These are phyloP conservation scores for Trichoderma cornu-damae DNA, from an alignment of 2,329 filamentous ascomycete genomes.

Conservation along the genomic window DNA sequence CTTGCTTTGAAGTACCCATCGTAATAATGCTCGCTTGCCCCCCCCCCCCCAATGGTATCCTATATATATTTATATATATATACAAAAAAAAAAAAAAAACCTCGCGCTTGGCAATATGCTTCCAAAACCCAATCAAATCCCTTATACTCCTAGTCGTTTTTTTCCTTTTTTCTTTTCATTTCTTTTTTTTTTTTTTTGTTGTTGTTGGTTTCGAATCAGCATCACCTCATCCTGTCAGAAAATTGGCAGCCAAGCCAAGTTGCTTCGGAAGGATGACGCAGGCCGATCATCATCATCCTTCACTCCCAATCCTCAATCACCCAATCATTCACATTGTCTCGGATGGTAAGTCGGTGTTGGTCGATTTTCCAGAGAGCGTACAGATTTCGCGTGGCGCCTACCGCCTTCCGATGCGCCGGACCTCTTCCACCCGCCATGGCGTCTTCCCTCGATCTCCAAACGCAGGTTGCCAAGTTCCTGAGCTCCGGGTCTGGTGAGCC, in stretches of 20 bases:
- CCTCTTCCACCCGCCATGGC: slow-evolving; percentile 55
- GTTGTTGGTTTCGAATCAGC: background rate
- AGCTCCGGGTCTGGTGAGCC: slow-evolving; percentile 64
- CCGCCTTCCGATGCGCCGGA: slow-evolving; percentile 60
- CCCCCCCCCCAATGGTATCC: slow-evolving; percentile 5
- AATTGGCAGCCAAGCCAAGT: slow-evolving; percentile 11
- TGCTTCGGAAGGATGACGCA: background rate
- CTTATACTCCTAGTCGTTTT: background rate
- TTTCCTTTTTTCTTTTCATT: no score
- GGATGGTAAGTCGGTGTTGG: slow-evolving; percentile 62
- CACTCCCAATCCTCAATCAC: slow-evolving; percentile 53
- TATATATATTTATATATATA: no score
- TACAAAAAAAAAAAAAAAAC: background rate
- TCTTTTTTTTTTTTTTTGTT: no score
- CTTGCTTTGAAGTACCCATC: background rate
- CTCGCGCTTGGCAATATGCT: background rate
- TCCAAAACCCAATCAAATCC: slow-evolving; percentile 6
- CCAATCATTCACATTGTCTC: slow-evolving; percentile 61
- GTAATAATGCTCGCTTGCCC: slow-evolving; percentile 12
- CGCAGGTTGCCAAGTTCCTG: slow-evolving; percentile 75
- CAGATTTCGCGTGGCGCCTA: slow-evolving; percentile 56
- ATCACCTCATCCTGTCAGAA: background rate
- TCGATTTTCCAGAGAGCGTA: slow-evolving; percentile 66
- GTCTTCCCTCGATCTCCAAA: slow-evolving; percentile 58
- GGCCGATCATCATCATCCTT: slow-evolving; percentile 1